A percentile compares a stretch with the other conserved stretches of the same genome.
phyloP scores from a whole-genome alignment of 2,329 filamentous ascomycete species.

The Colletotrichum musae region DNA sequence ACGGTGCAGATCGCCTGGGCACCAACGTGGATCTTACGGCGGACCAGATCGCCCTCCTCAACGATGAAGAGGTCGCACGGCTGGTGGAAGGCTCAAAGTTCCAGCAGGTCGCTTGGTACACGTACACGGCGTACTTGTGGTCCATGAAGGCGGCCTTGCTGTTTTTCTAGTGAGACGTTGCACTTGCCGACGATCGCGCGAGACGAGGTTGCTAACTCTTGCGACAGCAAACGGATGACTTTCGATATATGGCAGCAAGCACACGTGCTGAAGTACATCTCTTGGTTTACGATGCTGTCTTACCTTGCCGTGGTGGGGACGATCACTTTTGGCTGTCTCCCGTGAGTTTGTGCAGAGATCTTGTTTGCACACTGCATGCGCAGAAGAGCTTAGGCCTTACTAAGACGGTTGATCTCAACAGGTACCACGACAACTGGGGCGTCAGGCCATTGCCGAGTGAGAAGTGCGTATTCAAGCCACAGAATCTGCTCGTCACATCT shows the following conservation, averaged over 20 bases:
- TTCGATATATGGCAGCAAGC: constrained; percentile 46
- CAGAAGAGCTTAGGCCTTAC: neutral
- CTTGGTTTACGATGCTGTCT: constrained; percentile 23
- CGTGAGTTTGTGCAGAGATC: constrained; percentile 1
- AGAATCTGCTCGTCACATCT: constrained; percentile 44
- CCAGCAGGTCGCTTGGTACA: constrained; percentile 57
- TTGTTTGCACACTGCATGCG: neutral
- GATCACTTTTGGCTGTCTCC: constrained; percentile 26
- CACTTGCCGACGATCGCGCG: fast-evolving
- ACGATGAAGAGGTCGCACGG: constrained; percentile 46
- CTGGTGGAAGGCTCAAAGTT: constrained; percentile 53
- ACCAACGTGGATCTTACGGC: constrained; percentile 30
- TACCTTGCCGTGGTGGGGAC: constrained; percentile 31
- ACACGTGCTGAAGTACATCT: constrained; percentile 10
- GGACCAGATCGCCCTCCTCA: constrained; percentile 42
- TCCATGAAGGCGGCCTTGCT: constrained; percentile 49
- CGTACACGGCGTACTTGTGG: constrained; percentile 55
- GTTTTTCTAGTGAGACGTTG: constrained; percentile 44
- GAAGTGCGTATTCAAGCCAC: constrained; percentile 43
- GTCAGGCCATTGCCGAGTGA: constrained; percentile 27
- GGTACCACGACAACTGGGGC: constrained; percentile 28
- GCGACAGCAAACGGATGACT: constrained; percentile 44
- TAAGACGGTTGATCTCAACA: neutral
- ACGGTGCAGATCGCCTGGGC: constrained; percentile 13
- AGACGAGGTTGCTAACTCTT: neutral